Percentiles rank a stretch among this genome's conserved stretches.
phyloP scores from a whole-genome alignment of 345 rosid genomes.

The Syzygium aromaticum region DNA sequence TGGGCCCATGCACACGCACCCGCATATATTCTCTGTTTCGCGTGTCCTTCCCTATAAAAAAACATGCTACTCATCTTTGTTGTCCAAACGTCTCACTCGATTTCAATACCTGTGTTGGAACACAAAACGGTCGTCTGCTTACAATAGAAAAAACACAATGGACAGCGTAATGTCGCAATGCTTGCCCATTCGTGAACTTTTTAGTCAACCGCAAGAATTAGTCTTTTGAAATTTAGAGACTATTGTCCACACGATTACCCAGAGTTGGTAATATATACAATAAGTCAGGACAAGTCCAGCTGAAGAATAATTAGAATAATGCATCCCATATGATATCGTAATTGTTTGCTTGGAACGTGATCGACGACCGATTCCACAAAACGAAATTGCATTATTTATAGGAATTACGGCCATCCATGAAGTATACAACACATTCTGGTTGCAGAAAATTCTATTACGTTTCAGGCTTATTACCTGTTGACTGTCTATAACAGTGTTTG shows the following conservation, averaged over 20 bases:
- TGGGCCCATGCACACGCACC: neutral
- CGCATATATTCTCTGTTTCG: neutral
- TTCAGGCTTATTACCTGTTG: neutral
- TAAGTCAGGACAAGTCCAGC: neutral
- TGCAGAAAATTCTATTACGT: neutral
- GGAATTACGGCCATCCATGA: neutral
- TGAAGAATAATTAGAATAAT: neutral
- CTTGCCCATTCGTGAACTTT: neutral
- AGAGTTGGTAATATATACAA: neutral
- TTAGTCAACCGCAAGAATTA: neutral
- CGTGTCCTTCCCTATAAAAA: neutral
- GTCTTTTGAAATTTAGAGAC: neutral
- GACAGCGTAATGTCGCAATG: neutral
- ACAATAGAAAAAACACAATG: neutral
- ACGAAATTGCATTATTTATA: neutral
- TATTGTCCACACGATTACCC: neutral
- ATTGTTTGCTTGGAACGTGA: fast-evolving
- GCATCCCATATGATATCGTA: neutral
- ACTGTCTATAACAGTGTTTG: neutral
- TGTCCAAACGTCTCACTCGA: neutral
- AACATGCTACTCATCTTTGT: neutral
- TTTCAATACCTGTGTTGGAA: neutral
- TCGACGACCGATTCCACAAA: neutral
- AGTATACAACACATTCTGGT: neutral
- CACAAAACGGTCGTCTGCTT: neutral